Evolutionary conservation across 2,329 filamentous ascomycete genomes (phyloP), one percentile per base, ranked within the genome.

Genomic region (Samsoniella hepiali): DNA sequence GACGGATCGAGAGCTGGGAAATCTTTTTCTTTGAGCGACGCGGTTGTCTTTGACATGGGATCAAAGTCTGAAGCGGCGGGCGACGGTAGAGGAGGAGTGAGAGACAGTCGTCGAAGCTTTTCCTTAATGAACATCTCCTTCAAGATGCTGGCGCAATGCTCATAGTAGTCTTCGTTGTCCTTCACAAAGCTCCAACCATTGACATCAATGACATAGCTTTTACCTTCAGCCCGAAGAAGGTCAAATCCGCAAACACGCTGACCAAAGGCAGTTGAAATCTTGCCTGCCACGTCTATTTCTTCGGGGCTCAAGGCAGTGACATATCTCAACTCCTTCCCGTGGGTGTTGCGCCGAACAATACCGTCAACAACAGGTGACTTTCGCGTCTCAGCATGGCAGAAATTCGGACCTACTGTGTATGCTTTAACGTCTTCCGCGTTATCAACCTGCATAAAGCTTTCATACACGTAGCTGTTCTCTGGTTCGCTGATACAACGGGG

Each of bases 171-270:
- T 66, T 97, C 94, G 71, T 99, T 99, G 75, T 99, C 96, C 75
- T 99, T 99, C 75, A 99, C 95, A 71, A 99, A 99, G 73, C 94
- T 98, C 96, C 96, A 99, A 13, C 95, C 95, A 74, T 99, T 99
- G 69, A 99, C 95, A 71, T 99, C 95, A 68, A 99, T 99, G 56
- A 99, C 95, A 76, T 92, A 99, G 74, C 94, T 98, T 74, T 91
- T 91, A 17, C 93, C 91, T 57, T 87, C 88, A 13, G 93, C 92
- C 34, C 96, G 88, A 63, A 99, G 81, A 65, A 99, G 82, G 74
- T 99, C 95, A 71, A 99, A 99, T 0, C 95, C 95, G 73, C 95
- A 99, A 3, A 99, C 93, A 62, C 92, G 84, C 75, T 99, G 95
- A 0, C 94, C 95, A 75, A 99, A 99, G 0, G 92, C 90, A 51